Percentiles rank a stretch among this genome's conserved stretches.
Conservation (phyloP, 2,329 filamentous ascomycete genomes). For the Xylariaceae sp. region DNA sequence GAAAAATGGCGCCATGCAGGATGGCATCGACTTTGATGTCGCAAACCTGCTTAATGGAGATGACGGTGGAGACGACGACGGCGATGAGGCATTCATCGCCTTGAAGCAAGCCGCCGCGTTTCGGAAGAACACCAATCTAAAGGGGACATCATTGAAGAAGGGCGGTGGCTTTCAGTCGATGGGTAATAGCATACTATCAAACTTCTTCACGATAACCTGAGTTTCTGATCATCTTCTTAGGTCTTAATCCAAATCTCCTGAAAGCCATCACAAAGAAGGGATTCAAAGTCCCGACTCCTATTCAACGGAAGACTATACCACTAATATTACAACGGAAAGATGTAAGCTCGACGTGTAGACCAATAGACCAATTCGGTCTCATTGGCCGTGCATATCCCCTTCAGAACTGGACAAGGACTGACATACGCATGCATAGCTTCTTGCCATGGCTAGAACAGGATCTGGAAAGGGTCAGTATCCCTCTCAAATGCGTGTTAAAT, state of each 20-base stretch:
- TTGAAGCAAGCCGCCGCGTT: constrained; percentile 82
- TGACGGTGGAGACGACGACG: constrained; percentile 51
- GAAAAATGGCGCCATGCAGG: constrained; percentile 33
- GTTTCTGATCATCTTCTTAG: constrained; percentile 33
- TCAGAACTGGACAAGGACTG: constrained; percentile 44
- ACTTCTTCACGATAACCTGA: not conserved
- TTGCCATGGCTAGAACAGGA: constrained; percentile 97
- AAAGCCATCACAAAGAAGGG: constrained; percentile 92
- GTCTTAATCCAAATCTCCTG: constrained; percentile 73
- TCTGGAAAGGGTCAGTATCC: constrained; percentile 63
- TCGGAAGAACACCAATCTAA: constrained; percentile 73
- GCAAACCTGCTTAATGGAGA: constrained; percentile 56
- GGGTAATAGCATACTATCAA: constrained; percentile 43
- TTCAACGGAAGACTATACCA: constrained; percentile 94
- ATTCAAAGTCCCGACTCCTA: constrained; percentile 92
- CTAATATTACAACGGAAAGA: constrained; percentile 84
- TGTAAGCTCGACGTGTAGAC: constrained; percentile 21
- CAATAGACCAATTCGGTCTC: not conserved
- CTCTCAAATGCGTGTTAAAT: not conserved
- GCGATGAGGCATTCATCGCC: constrained; percentile 86
- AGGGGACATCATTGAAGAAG: constrained; percentile 85
- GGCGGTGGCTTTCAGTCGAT: constrained; percentile 95
- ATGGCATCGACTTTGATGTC: constrained; percentile 49
- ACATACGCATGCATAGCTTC: constrained; percentile 70
- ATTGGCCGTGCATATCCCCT: not conserved